Conservation (phyloP, 495 filamentous ascomycete genomes). For the Neurospora terricola region DNA sequence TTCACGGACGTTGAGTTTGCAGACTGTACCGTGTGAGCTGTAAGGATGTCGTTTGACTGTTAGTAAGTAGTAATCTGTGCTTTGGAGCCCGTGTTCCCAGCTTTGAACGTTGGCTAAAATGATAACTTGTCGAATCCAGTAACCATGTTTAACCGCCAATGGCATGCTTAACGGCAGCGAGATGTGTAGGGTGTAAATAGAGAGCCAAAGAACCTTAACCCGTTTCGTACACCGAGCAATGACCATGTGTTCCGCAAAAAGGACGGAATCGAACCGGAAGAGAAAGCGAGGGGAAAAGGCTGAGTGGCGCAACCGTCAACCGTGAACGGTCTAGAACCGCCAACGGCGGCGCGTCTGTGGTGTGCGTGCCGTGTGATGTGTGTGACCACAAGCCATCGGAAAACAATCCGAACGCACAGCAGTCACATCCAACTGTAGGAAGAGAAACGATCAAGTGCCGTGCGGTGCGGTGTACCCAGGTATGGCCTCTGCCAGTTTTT, state of each 20-base stretch:
- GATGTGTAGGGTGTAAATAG: background rate
- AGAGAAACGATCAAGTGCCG: background rate
- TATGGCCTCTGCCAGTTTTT: background rate
- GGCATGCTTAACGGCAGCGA: background rate
- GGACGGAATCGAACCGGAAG: background rate
- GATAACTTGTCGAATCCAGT: background rate
- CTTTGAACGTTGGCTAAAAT: too few relatives aligned
- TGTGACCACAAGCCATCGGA: background rate
- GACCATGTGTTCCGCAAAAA: background rate
- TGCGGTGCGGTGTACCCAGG: background rate
- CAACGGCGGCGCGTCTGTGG: background rate
- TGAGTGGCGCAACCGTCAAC: background rate
- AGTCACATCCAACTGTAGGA: background rate
- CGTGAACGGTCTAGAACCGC: background rate
- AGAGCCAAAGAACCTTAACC: background rate
- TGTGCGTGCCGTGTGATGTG: background rate
- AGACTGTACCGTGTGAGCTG: background rate
- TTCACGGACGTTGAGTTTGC: background rate
- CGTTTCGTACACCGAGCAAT: background rate
- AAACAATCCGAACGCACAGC: background rate
- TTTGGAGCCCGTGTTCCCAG: too few relatives aligned
- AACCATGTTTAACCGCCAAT: accelerated
- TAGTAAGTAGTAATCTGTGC: too few relatives aligned
- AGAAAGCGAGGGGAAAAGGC: background rate
- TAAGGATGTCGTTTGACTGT: background rate